These are phyloP conservation scores for Dictyostelium intermedium DNA, from an alignment of 78 protist species.

Conservation along the genomic window DNA sequence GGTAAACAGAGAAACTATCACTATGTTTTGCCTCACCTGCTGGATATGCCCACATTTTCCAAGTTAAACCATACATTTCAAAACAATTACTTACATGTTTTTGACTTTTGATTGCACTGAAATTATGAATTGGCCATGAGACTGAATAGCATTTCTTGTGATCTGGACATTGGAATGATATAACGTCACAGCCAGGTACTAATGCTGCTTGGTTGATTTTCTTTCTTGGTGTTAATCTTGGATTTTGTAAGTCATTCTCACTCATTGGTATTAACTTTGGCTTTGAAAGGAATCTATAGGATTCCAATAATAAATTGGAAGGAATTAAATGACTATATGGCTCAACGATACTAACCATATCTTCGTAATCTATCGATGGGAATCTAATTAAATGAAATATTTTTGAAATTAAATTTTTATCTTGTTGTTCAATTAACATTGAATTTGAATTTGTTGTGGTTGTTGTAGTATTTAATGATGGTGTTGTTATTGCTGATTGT, in stretches of 20 bases:
- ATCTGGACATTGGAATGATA: constrained; percentile 15
- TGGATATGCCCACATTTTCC: constrained; percentile 79
- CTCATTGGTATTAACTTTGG: constrained; percentile 34
- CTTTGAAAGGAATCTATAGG: constrained; percentile 50
- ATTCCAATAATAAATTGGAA: constrained; percentile 7
- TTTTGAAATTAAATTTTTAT: neutral
- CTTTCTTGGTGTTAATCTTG: constrained; percentile 30
- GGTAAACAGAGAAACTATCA: constrained; percentile 65
- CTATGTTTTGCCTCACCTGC: constrained; percentile 77
- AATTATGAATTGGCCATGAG: constrained; percentile 55
- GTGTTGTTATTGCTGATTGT: neutral
- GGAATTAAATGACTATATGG: constrained; percentile 21
- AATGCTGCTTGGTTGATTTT: neutral
- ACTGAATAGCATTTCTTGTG: constrained; percentile 54
- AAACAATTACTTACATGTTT: constrained; percentile 47
- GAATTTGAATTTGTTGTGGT: neutral
- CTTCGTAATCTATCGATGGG: constrained; percentile 65
- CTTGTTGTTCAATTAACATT: neutral
- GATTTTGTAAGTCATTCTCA: neutral
- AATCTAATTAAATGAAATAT: constrained; percentile 51
- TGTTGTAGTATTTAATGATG: neutral
- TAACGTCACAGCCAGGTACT: constrained; percentile 48
- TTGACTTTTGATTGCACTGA: constrained; percentile 30
- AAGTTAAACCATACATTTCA: constrained; percentile 48
- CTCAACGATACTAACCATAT: constrained; percentile 21